Evolutionary conservation across 805 yeast species (phyloP).

Genomic region (Cyberlindnera euphorbiiphila): DNA sequence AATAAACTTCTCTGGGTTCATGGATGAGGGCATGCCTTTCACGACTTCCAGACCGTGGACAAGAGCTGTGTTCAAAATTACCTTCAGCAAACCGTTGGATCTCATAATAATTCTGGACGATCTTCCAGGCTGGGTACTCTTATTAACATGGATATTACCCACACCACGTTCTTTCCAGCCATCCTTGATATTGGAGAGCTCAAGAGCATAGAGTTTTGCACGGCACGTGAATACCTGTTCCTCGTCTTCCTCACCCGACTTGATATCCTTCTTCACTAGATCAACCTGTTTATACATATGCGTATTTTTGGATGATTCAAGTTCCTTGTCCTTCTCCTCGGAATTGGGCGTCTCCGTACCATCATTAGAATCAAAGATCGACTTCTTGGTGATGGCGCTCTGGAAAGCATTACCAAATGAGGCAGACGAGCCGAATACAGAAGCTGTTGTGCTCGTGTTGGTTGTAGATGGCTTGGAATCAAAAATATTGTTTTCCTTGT

Average conservation of each 20-base stretch:
- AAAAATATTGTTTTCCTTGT: constrained; percentile 32
- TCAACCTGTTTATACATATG: constrained; percentile 54
- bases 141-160: constrained; percentile 81
- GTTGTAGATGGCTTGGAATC: constrained; percentile 32
- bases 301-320: constrained; percentile 26
- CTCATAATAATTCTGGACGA: constrained; percentile 83
- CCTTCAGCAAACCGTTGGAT: constrained; percentile 78
- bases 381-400: constrained; percentile 45
- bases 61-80: constrained; percentile 74
- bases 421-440: constrained; percentile 44
- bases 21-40: constrained; percentile 83
- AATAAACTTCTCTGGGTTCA: constrained; percentile 78
- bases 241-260: constrained; percentile 92
- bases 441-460: constrained; percentile 16
- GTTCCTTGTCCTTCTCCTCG: constrained; percentile 18
- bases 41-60: constrained; percentile 56
- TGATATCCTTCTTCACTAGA: constrained; percentile 51
- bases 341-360: constrained; percentile 11
- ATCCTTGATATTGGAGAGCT: constrained; percentile 55
- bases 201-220: constrained; percentile 75
- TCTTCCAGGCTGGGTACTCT: constrained; percentile 30
- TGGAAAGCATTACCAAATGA: constrained; percentile 54
- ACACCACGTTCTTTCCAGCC: constrained; percentile 98
- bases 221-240: constrained; percentile 60
- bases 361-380: constrained; percentile 47